Evolutionary conservation across 805 yeast species (phyloP), one percentile per base, ranked within the genome.

Genomic region (Henningerozyma blattae): DNA sequence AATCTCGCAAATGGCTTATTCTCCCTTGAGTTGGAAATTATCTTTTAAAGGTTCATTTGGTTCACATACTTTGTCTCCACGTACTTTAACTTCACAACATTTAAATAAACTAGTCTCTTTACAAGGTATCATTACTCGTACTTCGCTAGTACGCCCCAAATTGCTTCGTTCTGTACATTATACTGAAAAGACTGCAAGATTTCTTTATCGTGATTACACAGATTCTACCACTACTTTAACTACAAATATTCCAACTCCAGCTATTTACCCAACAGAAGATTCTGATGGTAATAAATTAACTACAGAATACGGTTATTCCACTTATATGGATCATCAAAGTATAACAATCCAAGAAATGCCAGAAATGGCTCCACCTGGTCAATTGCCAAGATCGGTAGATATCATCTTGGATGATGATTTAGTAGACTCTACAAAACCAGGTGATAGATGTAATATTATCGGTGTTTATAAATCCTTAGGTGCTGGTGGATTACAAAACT

Each of bases 281-380:
- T 70, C 82, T 14, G 91, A 85, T 31, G 96, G 96, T 5, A 78
- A 87, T 59, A 84, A 83, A 46, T 62, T 91, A 43, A 68, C 73
- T 15, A 87, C 95, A 1, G 97, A 91, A 56, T 91, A 84, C 50
- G 98, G 98, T 1, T 81, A 77, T 51, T 78, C 87, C 6, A 85
- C 93, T 19, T 91, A 84, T 56, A 69, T 89, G 47, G 98, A 91
- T 59, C 95, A 89, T 55, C 98, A 91, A 60, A 80, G 85, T 27
- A 70, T 91, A 25, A 74, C 95, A 0, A 79, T 91, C 25, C 98
- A 91, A 58, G 98, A 91, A 62, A 83, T 91, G 84, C 97, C 98
- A 1, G 97, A 91, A 61, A 68, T 78, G 42, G 95, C 97, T 1
- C 98, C 97, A 13, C 94, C 97, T 1, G 98, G 98, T 36, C 97